These are phyloP conservation scores for Straminergon stramineum DNA, from an alignment of 225 moss, liverwort and hornwort species.

Conservation along the genomic window DNA sequence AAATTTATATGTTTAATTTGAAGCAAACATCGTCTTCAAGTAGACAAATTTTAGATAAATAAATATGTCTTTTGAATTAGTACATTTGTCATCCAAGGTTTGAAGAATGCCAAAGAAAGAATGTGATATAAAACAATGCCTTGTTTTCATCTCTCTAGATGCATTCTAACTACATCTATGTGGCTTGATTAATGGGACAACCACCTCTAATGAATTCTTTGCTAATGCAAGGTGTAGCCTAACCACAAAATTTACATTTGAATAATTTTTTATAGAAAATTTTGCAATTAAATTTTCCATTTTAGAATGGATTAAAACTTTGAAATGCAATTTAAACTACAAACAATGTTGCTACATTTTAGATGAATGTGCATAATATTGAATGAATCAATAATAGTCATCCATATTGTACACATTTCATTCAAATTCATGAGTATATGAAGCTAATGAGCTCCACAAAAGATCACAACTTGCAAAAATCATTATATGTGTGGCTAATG, in stretches of 20 bases:
- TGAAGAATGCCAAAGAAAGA: no score
- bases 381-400: not conserved
- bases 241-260: no score
- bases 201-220: not conserved
- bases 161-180: not conserved
- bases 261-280: no score
- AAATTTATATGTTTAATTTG: no score
- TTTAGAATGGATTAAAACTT: not conserved
- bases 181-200: accelerated
- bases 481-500: not conserved
- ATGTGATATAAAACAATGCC: no score
- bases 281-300: not conserved
- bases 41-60: no score
- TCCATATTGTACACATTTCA: not conserved
- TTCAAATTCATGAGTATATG: not conserved
- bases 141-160: not conserved
- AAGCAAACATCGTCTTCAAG: no score
- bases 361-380: not conserved
- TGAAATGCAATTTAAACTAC: not conserved
- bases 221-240: not conserved
- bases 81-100: no score
- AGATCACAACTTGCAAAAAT: accelerated
- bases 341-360: not conserved
- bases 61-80: no score
- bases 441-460: not conserved